Conservation (phyloP, 345 rosid genomes). For the Heritiera littoralis region DNA sequence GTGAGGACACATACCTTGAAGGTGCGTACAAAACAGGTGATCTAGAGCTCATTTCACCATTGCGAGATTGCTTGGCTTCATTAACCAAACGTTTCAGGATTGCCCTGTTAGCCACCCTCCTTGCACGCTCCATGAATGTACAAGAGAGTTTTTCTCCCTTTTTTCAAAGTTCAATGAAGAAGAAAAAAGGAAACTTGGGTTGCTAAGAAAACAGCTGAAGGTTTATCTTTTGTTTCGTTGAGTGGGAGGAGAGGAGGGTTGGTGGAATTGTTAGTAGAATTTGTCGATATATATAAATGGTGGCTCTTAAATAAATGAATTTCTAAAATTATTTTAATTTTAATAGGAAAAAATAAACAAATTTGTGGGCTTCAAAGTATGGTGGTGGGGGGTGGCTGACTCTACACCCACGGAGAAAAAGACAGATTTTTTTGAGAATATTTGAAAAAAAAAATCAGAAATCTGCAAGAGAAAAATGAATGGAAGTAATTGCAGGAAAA, state of each 20-base stretch:
- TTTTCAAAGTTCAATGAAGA: background rate
- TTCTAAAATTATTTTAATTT: background rate
- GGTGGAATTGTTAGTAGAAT: slow-evolving; percentile 21
- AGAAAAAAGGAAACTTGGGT: slow-evolving; percentile 23
- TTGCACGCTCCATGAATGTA: slow-evolving; percentile 80
- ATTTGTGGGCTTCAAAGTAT: slow-evolving; percentile 25
- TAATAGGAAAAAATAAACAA: background rate
- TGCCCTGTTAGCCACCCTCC: slow-evolving; percentile 83
- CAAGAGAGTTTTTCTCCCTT: background rate
- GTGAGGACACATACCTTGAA: slow-evolving; percentile 76
- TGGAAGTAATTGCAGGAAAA: slow-evolving; percentile 52
- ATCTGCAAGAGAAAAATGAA: slow-evolving; percentile 39
- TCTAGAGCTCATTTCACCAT: slow-evolving; percentile 37
- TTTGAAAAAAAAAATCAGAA: slow-evolving; percentile 19
- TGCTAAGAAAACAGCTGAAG: slow-evolving; percentile 12
- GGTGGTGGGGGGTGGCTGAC: slow-evolving; percentile 44
- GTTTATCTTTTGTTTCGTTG: slow-evolving; percentile 29
- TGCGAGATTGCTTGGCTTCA: slow-evolving; percentile 51
- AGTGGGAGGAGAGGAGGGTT: slow-evolving; percentile 31
- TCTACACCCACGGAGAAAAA: slow-evolving; percentile 38
- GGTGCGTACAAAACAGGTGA: slow-evolving; percentile 50
- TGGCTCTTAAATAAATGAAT: background rate
- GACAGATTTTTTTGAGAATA: slow-evolving; percentile 28
- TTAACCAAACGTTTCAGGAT: slow-evolving; percentile 65
- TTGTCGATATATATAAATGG: slow-evolving; percentile 27